Percentiles rank a stretch among this genome's conserved stretches.
These are phyloP conservation scores for Parachaetomium inaequale DNA, from an alignment of 495 filamentous ascomycete genomes.

Conservation along the genomic window DNA sequence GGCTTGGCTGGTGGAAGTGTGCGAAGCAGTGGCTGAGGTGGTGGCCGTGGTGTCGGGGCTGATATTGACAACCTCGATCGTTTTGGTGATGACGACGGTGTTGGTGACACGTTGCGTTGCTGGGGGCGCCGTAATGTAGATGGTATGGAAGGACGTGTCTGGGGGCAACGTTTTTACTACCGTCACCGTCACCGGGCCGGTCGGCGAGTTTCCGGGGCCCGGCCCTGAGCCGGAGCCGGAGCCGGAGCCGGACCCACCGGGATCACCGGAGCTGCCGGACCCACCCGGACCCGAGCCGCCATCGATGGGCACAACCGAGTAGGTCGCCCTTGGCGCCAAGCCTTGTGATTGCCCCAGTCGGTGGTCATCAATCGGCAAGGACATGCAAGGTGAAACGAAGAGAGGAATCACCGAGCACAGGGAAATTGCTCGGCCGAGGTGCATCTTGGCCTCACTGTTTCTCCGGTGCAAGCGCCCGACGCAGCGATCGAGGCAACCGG, in stretches of 20 bases:
- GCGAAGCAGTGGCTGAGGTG: neutral
- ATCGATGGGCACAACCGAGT: constrained; percentile 31
- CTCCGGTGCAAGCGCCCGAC: neutral
- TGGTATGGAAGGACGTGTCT: constrained; percentile 17
- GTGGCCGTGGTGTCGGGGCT: neutral
- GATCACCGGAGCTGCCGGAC: constrained; percentile 6
- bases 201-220: constrained; percentile 6
- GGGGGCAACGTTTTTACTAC: constrained; percentile 19
- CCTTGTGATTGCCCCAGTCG: neutral
- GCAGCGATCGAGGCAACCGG: neutral
- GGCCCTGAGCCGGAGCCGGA: constrained; percentile 23
- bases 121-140: constrained; percentile 14
- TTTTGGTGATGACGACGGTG: constrained; percentile 23
- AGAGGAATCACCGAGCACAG: constrained; percentile 8
- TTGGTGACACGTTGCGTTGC: constrained; percentile 14
- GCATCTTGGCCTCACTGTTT: constrained; percentile 18
- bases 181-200: constrained; percentile 19
- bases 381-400: constrained; percentile 13
- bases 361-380: constrained; percentile 22
- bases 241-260: constrained; percentile 15
- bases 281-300: constrained; percentile 24
- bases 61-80: constrained; percentile 12
- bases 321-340: constrained; percentile 28
- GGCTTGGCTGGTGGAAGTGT: too few species aligned
- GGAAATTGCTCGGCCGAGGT: constrained; percentile 11